A percentile compares a stretch with the other conserved stretches of the same genome.
phyloP scores from a whole-genome alignment of 495 filamentous ascomycete species.

The Neurospora sp. region DNA sequence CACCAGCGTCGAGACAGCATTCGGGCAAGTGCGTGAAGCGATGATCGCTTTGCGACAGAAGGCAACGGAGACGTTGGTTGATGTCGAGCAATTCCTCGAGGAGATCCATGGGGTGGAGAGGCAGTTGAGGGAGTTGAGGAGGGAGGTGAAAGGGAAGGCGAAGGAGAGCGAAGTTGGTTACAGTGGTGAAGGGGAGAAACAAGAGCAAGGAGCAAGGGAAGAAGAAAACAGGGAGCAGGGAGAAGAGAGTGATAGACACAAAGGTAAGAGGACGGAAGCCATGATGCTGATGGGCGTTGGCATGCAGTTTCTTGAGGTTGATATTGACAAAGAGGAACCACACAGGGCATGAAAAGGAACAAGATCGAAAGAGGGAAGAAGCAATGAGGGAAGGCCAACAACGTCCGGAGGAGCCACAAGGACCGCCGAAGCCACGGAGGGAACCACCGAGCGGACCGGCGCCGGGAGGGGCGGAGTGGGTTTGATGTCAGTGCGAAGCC shows the following conservation, averaged over 20 bases:
- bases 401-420: not conserved
- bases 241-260: not conserved
- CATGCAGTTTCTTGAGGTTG: not conserved
- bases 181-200: not conserved
- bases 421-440: not conserved
- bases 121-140: fast-evolving
- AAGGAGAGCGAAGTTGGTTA: not conserved
- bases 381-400: not conserved
- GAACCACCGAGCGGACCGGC: not conserved
- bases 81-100: no score
- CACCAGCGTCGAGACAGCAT: not conserved
- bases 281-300: no score
- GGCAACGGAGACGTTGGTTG: no score
- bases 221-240: not conserved
- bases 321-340: not conserved
- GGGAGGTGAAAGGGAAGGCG: fast-evolving
- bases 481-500: not conserved
- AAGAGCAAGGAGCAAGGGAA: not conserved
- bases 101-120: no score
- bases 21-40: not conserved
- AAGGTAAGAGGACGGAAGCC: not conserved
- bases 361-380: not conserved
- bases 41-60: no score
- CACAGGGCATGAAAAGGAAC: no score
- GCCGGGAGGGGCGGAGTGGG: not conserved